Base-by-base conservation (phyloP, 257 asterid genomes). In the Ligustrum vulgare region DNA sequence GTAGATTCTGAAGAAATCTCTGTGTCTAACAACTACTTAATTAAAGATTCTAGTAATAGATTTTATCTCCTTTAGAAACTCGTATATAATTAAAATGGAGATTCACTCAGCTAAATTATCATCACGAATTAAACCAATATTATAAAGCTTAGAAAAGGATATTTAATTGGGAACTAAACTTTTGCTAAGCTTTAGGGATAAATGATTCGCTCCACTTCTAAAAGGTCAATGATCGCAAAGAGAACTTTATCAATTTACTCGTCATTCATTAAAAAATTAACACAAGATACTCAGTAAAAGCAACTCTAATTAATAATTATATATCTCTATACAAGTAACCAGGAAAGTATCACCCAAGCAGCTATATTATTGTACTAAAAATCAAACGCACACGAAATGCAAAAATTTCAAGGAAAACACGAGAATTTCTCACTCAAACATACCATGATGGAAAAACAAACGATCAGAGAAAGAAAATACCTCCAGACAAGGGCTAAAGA, bases 301-400 rank as follows among this genome's bases (percentile, higher is more conserved):
- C 43, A 71, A 28, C 33, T 22, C 67, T 25, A 66, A 75, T 64
- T 51, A 32, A 63, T 25, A 66, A 75, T 64, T 51, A 32, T 41
- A 41, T 41, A 41, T 41, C 10, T 41, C 13, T 41, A 41, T 10
- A 41, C 12, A 45, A 13, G n/a, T 60, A 67, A 69, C 78, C 34
- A 65, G 36, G 37, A 70, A 51, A 74, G 72, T 77, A 79, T 75
- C 75, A 73, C n/a, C 2, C 9, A 39, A 8, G 10, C 45, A 39
- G 45, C 45, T 39, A 2, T 34, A 75, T n/a, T n/a, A n/a, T n/a
- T n/a, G n/a, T 69, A 10, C 72, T 72, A 72, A 67, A 70, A 49
- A 66, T 28, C 79, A 79, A 70, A n/a, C 72, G 69, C 74, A 47
- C 75, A 35, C 68, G 7, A 62, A 67, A 43, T 68, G 45, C 4